Conservation (phyloP, 108 stramenopile species). For the Nannochloropsis gaditana region DNA sequence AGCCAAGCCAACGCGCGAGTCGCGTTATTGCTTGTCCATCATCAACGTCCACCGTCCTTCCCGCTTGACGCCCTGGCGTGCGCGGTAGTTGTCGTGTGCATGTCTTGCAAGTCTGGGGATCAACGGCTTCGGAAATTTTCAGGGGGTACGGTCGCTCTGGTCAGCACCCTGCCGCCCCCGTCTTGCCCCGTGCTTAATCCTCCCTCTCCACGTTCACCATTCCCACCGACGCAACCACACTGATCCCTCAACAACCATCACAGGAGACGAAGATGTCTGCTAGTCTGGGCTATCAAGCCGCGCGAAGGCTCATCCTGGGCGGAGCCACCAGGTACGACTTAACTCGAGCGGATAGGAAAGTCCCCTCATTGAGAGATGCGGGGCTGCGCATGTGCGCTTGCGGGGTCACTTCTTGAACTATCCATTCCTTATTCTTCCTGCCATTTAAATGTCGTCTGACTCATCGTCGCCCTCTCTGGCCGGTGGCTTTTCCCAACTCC, state of each 20-base stretch:
- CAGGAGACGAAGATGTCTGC: conserved; percentile 17
- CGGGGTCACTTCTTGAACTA: neutral
- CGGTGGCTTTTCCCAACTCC: neutral
- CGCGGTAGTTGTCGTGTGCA: too few species aligned
- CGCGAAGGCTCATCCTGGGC: neutral
- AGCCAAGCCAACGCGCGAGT: too few species aligned
- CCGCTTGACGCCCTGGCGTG: too few species aligned
- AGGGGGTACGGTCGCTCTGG: too few species aligned
- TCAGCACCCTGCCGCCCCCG: too few species aligned
- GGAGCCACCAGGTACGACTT: neutral
- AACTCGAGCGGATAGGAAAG: too few species aligned
- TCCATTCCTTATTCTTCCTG: neutral
- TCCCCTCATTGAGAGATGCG: too few species aligned
- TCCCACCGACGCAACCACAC: neutral
- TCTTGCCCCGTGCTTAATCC: neutral
- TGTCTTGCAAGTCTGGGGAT: too few species aligned
- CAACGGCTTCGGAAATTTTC: too few species aligned
- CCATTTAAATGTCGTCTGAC: neutral
- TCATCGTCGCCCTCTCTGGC: neutral
- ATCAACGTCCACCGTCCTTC: too few species aligned
- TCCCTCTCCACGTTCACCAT: neutral
- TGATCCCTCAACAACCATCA: neutral
- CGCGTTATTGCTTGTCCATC: too few species aligned
- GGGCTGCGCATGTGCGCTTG: too few species aligned
- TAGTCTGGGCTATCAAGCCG: neutral